These are phyloP conservation scores for Tardiomyces depauwii DNA, from an alignment of 1,139 yeast genomes.

Conservation along the genomic window DNA sequence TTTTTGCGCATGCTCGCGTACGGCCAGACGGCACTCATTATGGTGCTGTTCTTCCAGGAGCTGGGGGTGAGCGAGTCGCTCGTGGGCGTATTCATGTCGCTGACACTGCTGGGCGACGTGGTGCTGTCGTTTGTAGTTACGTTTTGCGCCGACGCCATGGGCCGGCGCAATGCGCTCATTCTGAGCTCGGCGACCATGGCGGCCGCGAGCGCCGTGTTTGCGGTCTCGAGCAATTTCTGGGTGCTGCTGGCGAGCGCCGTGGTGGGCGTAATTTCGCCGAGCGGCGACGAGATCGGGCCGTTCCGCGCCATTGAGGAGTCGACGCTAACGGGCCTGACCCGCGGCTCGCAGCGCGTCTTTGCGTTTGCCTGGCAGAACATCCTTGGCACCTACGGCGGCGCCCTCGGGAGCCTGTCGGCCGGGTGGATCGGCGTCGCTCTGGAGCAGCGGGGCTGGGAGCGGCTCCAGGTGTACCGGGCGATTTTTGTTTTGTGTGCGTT, in stretches of 20 bases:
- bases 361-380: constrained; percentile 55
- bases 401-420: constrained; percentile 52
- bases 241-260: constrained; percentile 46
- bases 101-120: constrained; percentile 66
- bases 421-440: constrained; percentile 45
- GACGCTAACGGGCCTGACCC: constrained; percentile 62
- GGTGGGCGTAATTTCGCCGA: constrained; percentile 63
- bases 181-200: constrained; percentile 59
- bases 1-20: constrained; percentile 47
- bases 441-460: constrained; percentile 25
- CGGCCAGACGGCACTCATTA: constrained; percentile 64
- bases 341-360: constrained; percentile 51
- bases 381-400: constrained; percentile 56
- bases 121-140: constrained; percentile 53
- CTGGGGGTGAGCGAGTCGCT: constrained; percentile 40
- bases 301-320: constrained; percentile 77
- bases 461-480: constrained; percentile 38
- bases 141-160: constrained; percentile 61
- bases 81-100: constrained; percentile 67
- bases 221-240: constrained; percentile 35
- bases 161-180: constrained; percentile 50
- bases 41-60: constrained; percentile 48
- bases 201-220: constrained; percentile 49
- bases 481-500: constrained; percentile 45
- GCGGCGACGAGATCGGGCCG: constrained; percentile 82